Evolutionary conservation across 2,329 filamentous ascomycete genomes (phyloP).

Genomic region (Xylariaceae sp.): DNA sequence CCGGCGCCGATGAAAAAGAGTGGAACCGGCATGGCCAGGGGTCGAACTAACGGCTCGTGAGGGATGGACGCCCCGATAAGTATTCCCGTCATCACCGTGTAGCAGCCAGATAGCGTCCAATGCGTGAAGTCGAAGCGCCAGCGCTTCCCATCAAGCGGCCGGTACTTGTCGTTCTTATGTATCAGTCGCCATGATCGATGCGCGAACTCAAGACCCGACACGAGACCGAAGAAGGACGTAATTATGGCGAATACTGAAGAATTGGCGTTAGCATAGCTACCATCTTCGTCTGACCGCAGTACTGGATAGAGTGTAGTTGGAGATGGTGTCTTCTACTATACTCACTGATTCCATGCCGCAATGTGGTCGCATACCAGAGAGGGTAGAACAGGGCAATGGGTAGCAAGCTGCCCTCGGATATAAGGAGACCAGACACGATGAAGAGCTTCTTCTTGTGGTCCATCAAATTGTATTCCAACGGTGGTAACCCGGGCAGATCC

Average conservation of each 20-base stretch:
- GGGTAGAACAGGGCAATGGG: slow-evolving; percentile 51
- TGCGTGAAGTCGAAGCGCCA: slow-evolving; percentile 49
- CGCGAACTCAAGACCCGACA: slow-evolving; percentile 50
- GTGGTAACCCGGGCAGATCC: slow-evolving; percentile 25
- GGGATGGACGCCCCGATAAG: slow-evolving; percentile 49
- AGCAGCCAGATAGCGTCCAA: slow-evolving; percentile 42
- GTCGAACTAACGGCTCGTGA: slow-evolving; percentile 43
- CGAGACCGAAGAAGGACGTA: slow-evolving; percentile 50
- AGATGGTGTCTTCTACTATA: slow-evolving; percentile 14
- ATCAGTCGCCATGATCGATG: slow-evolving; percentile 45
- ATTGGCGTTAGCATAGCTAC: background rate
- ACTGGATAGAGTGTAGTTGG: background rate
- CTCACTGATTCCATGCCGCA: slow-evolving; percentile 35
- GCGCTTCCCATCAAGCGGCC: slow-evolving; percentile 43
- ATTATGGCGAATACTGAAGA: slow-evolving; percentile 45
- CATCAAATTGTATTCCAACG: slow-evolving; percentile 35
- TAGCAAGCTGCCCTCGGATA: slow-evolving; percentile 44
- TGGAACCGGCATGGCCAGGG: slow-evolving; percentile 47
- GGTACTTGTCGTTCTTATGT: slow-evolving; percentile 44
- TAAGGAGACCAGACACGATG: slow-evolving; percentile 42
- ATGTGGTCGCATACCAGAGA: slow-evolving; percentile 36
- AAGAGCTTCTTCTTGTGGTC: slow-evolving; percentile 41
- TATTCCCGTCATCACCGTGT: slow-evolving; percentile 45
- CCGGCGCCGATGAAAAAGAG: slow-evolving; percentile 47
- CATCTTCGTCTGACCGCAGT: too few relatives aligned